These are phyloP conservation scores for Solanum ahanhuiri DNA, from an alignment of 257 asterid genomes.

Conservation along the genomic window DNA sequence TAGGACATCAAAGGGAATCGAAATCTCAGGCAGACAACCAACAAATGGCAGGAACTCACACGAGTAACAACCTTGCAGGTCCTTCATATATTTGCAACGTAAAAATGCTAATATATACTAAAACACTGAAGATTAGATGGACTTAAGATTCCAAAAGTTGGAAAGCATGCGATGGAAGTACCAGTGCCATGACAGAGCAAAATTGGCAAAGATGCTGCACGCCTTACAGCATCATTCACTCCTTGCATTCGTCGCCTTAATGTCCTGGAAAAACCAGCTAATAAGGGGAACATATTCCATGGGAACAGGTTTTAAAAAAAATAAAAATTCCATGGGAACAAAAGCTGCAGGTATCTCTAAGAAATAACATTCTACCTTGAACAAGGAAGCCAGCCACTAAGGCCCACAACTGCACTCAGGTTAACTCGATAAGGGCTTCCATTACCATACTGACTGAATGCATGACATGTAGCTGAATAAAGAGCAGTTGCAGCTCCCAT, in stretches of 20 bases:
- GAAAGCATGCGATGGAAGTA: constrained; percentile 10
- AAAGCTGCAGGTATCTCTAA: not conserved
- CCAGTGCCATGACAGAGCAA: constrained; percentile 84
- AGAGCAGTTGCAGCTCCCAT: constrained; percentile 90
- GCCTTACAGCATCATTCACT: constrained; percentile 37
- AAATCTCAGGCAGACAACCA: not conserved
- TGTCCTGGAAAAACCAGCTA: constrained; percentile 29
- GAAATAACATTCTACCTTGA: constrained; percentile 29
- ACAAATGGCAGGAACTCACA: not conserved
- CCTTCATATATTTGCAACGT: not conserved
- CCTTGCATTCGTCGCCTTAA: constrained; percentile 44
- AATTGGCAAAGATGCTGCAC: constrained; percentile 65
- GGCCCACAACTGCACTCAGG: constrained; percentile 43
- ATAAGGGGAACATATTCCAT: not conserved
- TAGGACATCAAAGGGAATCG: not conserved
- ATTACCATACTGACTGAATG: constrained; percentile 42
- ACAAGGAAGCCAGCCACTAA: constrained; percentile 92
- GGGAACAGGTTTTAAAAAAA: not conserved
- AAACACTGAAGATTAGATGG: not conserved
- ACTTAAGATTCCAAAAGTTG: not conserved
- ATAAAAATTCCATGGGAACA: not conserved
- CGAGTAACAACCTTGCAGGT: not conserved
- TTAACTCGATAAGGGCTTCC: constrained; percentile 39
- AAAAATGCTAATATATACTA: not conserved
- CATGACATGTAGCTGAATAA: constrained; percentile 64